Base-by-base conservation (phyloP, 169 alveolate species). In the Plasmodium sp. region DNA sequence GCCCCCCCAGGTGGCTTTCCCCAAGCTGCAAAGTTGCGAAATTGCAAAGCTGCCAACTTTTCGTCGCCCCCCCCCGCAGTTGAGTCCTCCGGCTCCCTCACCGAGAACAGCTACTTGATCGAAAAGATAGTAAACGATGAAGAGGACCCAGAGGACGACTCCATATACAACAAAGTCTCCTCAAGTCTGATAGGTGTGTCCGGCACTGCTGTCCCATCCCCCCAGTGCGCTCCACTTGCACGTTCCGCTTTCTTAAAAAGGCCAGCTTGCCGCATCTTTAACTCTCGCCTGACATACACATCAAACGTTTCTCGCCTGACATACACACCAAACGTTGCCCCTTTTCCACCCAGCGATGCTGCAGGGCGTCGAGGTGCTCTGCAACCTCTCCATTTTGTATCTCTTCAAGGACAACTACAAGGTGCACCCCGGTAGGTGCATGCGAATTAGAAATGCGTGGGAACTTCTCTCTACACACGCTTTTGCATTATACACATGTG, bases 321-420 rank as follows among this genome's bases (percentile, higher is more conserved):
- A 56, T 27, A 56, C 27, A 14, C 27, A 0, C 27, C 3, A 56
- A 18, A 27, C 77, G 33, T 48, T 14, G 16, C 3, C 58, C 56
- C 51, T 43, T 3, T 31, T 33, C 56, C 39, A 33, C 14, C 16
- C 81, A 81, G 98, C 98, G 12, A 96, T 96, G 98, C 95, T 96
- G 16, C 98, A 98, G 80, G 99, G 99, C n/a, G 97, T 98, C 27
- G 98, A 97, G 71, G 98, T 97, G 14, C 92, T 98, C 77, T 96
- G 98, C 56, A 95, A 95, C 84, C 95, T 98, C 82, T 97, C 99
- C 36, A 96, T 97, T 74, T 93, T 97, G 39, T 98, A 97, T 77
- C 90, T 96, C 62, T 98, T 94, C 92, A 98, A 98, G 96, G 98
- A 98, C 83, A 97, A 92, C 72, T 96, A 97, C 94, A 84, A 95